A percentile compares a stretch with the other conserved stretches of the same genome.
Evolutionary conservation across 768 basidiomycete genomes (phyloP).

Genomic region (Cystobasidium tubakii): DNA sequence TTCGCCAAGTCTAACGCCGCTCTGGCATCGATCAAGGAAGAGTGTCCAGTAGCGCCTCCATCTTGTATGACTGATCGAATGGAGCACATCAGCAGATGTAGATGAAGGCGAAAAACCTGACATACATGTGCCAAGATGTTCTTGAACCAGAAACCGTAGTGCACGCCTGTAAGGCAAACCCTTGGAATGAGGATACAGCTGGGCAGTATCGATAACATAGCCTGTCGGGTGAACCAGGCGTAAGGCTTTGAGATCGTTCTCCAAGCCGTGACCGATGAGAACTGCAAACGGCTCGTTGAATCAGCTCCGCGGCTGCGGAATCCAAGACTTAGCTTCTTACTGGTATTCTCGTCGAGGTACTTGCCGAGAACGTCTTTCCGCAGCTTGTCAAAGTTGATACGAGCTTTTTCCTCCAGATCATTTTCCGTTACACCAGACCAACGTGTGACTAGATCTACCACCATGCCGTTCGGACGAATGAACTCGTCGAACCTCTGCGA

Average conservation of each 20-base stretch:
- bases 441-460: slow-evolving; percentile 83
- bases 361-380: slow-evolving; percentile 60
- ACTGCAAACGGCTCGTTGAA: background rate
- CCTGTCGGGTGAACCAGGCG: slow-evolving; percentile 67
- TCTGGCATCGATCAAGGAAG: slow-evolving; percentile 13
- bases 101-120: background rate
- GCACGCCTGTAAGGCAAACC: slow-evolving; percentile 73
- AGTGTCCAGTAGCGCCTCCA: slow-evolving; percentile 16
- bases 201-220: slow-evolving; percentile 76
- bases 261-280: slow-evolving; percentile 60
- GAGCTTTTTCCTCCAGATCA: slow-evolving; percentile 53
- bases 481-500: slow-evolving; percentile 67
- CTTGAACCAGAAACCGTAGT: slow-evolving; percentile 72
- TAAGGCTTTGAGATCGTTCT: slow-evolving; percentile 88
- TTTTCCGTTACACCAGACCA: slow-evolving; percentile 47
- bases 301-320: no score
- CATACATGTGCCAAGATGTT: slow-evolving; percentile 61
- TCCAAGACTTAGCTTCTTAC: slow-evolving; percentile 12
- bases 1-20: slow-evolving; percentile 27
- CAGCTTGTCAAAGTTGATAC: slow-evolving; percentile 62
- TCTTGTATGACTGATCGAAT: slow-evolving; percentile 26
- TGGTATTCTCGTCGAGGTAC: slow-evolving; percentile 56
- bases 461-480: slow-evolving; percentile 51
- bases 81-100: background rate
- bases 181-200: slow-evolving; percentile 74